phyloP scores from a whole-genome alignment of 2,329 filamentous ascomycete species.

The Coniochaeta sp. region DNA sequence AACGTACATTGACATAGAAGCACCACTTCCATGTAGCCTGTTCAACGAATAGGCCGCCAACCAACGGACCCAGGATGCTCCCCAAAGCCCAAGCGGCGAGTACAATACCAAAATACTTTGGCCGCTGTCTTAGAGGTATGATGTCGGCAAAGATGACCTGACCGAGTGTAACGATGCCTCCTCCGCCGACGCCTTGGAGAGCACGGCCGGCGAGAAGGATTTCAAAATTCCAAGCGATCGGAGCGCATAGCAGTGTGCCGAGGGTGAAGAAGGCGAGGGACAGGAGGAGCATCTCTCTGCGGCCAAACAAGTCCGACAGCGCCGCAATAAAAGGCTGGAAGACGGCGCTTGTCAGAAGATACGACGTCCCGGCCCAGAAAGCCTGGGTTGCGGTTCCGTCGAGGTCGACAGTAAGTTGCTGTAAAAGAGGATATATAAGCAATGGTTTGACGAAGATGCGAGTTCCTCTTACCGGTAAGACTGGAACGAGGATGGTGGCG shows the following conservation, averaged over 20 bases:
- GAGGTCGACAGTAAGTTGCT: constrained; percentile 27
- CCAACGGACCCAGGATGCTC: constrained; percentile 29
- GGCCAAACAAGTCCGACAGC: constrained; percentile 39
- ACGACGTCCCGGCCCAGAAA: constrained; percentile 43
- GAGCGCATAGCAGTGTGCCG: constrained; percentile 32
- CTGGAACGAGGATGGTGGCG: constrained; percentile 37
- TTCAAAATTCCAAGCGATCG: constrained; percentile 22
- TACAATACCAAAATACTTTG: constrained; percentile 31
- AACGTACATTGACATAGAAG: constrained; percentile 42
- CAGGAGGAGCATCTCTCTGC: constrained; percentile 32
- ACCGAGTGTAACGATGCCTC: constrained; percentile 31
- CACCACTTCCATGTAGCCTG: constrained; percentile 37
- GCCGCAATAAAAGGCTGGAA: constrained; percentile 33
- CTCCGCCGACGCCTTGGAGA: constrained; percentile 32
- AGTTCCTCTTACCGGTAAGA: constrained; percentile 28
- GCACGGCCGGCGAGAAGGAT: constrained; percentile 28
- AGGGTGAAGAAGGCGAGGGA: constrained; percentile 35
- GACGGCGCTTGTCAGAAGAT: constrained; percentile 34
- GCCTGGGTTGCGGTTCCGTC: constrained; percentile 26
- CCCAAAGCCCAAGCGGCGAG: constrained; percentile 33
- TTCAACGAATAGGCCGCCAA: constrained; percentile 27
- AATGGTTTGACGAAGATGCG: background rate
- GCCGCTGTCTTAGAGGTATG: constrained; percentile 30
- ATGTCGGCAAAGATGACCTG: constrained; percentile 34
- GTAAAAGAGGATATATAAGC: background rate